These are phyloP conservation scores for Penicillium sp. DNA, from an alignment of 2,329 filamentous ascomycete genomes.

Conservation along the genomic window DNA sequence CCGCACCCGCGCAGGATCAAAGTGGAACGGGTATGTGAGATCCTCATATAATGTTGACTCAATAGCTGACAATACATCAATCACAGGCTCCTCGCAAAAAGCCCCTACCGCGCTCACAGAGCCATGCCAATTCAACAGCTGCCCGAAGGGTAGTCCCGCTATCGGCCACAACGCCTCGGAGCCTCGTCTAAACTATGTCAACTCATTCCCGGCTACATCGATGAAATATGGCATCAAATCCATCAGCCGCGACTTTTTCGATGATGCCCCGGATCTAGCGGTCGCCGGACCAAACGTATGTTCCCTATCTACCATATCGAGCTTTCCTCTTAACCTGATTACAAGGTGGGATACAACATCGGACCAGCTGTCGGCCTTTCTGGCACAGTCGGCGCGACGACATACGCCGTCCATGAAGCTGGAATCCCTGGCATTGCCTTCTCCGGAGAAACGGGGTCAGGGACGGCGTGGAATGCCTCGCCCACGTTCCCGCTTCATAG, in stretches of 20 bases:
- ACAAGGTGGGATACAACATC: slow-evolving; percentile 48
- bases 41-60: too few relatives aligned
- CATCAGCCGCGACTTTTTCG: slow-evolving; percentile 52
- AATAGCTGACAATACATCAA: slow-evolving; percentile 6
- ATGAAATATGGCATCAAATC: slow-evolving; percentile 58
- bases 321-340: too few relatives aligned
- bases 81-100: slow-evolving; percentile 49
- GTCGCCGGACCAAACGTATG: slow-evolving; percentile 58
- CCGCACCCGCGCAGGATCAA: slow-evolving; percentile 60
- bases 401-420: slow-evolving; percentile 49
- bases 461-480: slow-evolving; percentile 49
- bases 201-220: slow-evolving; percentile 61
- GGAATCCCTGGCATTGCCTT: slow-evolving; percentile 64
- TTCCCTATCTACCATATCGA: neutral
- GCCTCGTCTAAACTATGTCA: slow-evolving; percentile 63
- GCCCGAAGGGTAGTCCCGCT: slow-evolving; percentile 51
- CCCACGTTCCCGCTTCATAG: slow-evolving; percentile 44
- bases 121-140: slow-evolving; percentile 58
- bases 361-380: slow-evolving; percentile 54
- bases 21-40: slow-evolving; percentile 54
- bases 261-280: slow-evolving; percentile 54
- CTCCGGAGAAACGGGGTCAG: slow-evolving; percentile 50
- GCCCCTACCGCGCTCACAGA: slow-evolving; percentile 46
- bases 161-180: slow-evolving; percentile 53
- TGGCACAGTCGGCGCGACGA: slow-evolving; percentile 62